These are phyloP conservation scores for Coemansia sp. DNA, from an alignment of 192 early-diverging fungal species.

Conservation along the genomic window DNA sequence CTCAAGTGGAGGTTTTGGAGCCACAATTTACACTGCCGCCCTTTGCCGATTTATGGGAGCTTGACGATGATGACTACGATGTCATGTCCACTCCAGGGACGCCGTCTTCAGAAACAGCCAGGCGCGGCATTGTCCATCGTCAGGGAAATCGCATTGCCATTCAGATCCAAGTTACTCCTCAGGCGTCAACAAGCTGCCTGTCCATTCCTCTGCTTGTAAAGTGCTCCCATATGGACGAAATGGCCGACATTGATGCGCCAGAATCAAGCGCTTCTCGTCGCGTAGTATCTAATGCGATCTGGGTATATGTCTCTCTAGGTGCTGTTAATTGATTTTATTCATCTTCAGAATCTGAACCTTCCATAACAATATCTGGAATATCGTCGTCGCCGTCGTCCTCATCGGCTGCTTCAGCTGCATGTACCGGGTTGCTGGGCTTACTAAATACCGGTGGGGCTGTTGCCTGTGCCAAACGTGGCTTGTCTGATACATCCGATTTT, in stretches of 20 bases:
- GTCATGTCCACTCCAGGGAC: conserved; percentile 15
- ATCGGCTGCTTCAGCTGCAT: neutral
- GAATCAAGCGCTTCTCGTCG: conserved; percentile 9
- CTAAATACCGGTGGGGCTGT: too few relatives aligned
- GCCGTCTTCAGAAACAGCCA: neutral
- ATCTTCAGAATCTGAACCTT: conserved; percentile 49
- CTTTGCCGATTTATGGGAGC: conserved; percentile 78
- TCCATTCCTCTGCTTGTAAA: conserved; percentile 38
- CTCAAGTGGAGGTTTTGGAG: conserved; percentile 58
- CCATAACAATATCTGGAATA: conserved; percentile 53
- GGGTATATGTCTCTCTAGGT: conserved; percentile 48
- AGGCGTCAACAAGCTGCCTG: conserved; percentile 11
- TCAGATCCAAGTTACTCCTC: conserved; percentile 33
- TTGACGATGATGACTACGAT: conserved; percentile 62
- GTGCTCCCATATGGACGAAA: conserved; percentile 42
- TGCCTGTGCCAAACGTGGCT: too few relatives aligned
- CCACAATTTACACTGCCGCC: conserved; percentile 67
- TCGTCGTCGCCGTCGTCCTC: conserved; percentile 32
- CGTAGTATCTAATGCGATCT: conserved; percentile 36
- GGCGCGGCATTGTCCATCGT: conserved; percentile 39
- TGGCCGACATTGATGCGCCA: conserved; percentile 16
- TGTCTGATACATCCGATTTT: too few relatives aligned
- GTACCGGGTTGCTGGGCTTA: too few relatives aligned
- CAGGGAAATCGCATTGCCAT: conserved; percentile 48
- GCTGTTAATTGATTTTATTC: conserved; percentile 17